Evolutionary conservation across 2,329 filamentous ascomycete genomes (phyloP).

Genomic region (Fusarium sp.): DNA sequence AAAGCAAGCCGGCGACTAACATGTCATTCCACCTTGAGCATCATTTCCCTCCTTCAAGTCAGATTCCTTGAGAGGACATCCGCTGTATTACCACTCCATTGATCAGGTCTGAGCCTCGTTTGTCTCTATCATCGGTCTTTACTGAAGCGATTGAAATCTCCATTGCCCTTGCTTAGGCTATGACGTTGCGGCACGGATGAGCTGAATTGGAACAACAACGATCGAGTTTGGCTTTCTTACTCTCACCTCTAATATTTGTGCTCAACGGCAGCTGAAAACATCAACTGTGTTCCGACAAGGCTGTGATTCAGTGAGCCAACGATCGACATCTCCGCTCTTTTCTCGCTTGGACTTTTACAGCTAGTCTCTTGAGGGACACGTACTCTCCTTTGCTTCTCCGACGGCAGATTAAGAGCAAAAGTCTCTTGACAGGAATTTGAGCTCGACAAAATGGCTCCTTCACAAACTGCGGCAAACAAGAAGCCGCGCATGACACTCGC

Average conservation of each 20-base stretch:
- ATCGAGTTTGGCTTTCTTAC: constrained; percentile 29
- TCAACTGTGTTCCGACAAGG: neutral
- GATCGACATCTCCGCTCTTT: constrained; percentile 30
- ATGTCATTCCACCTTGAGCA: constrained; percentile 48
- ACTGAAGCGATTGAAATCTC: constrained; percentile 18
- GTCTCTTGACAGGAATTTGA: neutral
- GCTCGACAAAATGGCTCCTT: constrained; percentile 52
- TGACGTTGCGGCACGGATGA: constrained; percentile 47
- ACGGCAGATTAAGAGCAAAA: constrained; percentile 5
- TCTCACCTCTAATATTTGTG: constrained; percentile 4
- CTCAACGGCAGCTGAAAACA: neutral
- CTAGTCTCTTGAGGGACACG: constrained; percentile 32
- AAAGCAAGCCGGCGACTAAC: constrained; percentile 32
- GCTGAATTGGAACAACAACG: constrained; percentile 40
- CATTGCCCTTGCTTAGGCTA: constrained; percentile 37
- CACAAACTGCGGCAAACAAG: constrained; percentile 58
- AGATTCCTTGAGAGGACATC: constrained; percentile 32
- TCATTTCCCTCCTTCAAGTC: constrained; percentile 46
- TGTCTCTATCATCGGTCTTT: constrained; percentile 34
- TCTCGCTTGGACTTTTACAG: constrained; percentile 31
- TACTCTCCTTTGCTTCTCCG: constrained; percentile 39
- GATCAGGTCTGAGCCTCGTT: constrained; percentile 30
- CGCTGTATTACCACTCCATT: constrained; percentile 15
- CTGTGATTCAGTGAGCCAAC: constrained; percentile 6
- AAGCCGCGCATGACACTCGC: constrained; percentile 84